Evolutionary conservation across 1,284 basidiomycete species (phyloP).

Genomic region (Pisolithus thermaeus): DNA sequence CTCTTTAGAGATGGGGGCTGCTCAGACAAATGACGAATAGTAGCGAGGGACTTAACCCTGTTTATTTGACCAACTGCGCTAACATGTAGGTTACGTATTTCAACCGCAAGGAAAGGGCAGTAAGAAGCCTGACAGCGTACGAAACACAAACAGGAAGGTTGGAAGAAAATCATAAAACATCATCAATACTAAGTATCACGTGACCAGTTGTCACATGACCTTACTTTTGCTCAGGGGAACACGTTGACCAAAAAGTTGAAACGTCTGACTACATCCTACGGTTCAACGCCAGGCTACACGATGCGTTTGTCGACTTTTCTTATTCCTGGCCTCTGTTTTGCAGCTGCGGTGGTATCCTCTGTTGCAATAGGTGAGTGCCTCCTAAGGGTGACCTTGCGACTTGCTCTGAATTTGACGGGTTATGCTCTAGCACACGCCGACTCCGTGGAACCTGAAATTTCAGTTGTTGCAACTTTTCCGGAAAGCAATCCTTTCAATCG

Average conservation of each 20-base stretch:
- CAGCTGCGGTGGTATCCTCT: constrained; percentile 15
- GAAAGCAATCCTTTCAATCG: constrained; percentile 79
- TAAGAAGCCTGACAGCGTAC: too few species aligned
- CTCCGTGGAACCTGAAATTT: constrained; percentile 44
- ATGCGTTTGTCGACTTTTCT: constrained; percentile 20
- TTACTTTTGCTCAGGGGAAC: too few species aligned
- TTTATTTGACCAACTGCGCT: too few species aligned
- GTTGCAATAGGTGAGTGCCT: constrained; percentile 16
- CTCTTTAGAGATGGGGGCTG: too few species aligned
- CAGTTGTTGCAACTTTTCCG: constrained; percentile 63
- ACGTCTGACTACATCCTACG: background rate
- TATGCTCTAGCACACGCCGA: constrained; percentile 16
- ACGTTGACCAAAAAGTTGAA: background rate
- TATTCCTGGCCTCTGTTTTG: constrained; percentile 11
- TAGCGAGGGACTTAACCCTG: too few species aligned
- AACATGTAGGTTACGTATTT: too few species aligned
- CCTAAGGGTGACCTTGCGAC: background rate
- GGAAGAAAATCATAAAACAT: too few species aligned
- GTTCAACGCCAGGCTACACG: background rate
- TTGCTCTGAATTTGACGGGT: background rate
- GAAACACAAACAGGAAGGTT: too few species aligned
- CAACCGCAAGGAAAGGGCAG: too few species aligned
- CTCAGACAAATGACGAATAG: too few species aligned
- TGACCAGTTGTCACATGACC: background rate
- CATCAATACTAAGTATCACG: too few species aligned